Conservation (phyloP, 1,139 yeast genomes). For the Blastobotrys illinoisensis region DNA sequence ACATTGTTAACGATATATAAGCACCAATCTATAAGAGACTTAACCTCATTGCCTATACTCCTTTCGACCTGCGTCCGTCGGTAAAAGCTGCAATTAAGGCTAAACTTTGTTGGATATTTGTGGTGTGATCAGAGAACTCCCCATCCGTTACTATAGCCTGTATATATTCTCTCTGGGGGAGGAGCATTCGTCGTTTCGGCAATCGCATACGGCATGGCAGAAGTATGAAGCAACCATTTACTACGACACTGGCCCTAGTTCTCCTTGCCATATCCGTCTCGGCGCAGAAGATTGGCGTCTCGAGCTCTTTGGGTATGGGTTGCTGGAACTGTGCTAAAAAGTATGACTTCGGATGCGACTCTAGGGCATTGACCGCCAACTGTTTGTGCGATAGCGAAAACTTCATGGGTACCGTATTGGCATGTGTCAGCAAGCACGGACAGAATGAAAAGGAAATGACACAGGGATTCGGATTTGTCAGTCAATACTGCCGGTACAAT, state of each 20-base stretch:
- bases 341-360: slow-evolving; percentile 21
- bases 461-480: slow-evolving; percentile 20
- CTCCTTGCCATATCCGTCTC: neutral
- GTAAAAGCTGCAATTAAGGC: neutral
- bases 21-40: no score
- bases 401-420: slow-evolving; percentile 22
- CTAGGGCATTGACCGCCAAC: slow-evolving; percentile 8
- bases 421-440: slow-evolving; percentile 20
- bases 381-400: slow-evolving; percentile 21
- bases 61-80: neutral
- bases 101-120: neutral
- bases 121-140: neutral
- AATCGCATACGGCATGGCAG: neutral
- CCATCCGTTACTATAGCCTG: no score
- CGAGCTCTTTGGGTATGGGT: slow-evolving; percentile 21
- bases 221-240: neutral
- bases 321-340: slow-evolving; percentile 25
- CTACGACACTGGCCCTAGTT: neutral
- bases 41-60: no score
- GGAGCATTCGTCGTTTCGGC: no score
- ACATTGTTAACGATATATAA: no score
- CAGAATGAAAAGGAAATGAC: slow-evolving; percentile 18
- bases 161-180: no score
- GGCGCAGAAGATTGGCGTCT: slow-evolving; percentile 20
- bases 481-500: slow-evolving; percentile 16